Percentiles rank a stretch among this genome's conserved stretches.
Evolutionary conservation across 345 rosid genomes (phyloP).

Genomic region (Kernera saxatilis): DNA sequence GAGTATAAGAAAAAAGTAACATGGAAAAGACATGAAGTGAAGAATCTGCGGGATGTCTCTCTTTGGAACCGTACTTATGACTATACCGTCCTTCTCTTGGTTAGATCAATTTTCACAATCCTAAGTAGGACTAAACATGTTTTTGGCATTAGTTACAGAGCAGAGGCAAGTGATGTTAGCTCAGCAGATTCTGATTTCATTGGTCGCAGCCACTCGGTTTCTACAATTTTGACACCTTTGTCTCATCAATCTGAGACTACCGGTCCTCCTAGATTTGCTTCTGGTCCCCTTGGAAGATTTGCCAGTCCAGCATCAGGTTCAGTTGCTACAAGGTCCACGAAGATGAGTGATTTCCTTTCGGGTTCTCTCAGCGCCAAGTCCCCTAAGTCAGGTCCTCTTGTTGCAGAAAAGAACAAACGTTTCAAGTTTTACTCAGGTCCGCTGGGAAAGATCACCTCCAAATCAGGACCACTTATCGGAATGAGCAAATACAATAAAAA

Average conservation of each 20-base stretch:
- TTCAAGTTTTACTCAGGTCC: conserved; percentile 62
- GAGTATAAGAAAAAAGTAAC: conserved; percentile 69
- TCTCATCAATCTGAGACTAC: conserved; percentile 46
- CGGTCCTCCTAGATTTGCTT: conserved; percentile 59
- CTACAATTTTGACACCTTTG: conserved; percentile 50
- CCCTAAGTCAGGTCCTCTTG: conserved; percentile 45
- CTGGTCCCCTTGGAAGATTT: conserved; percentile 66
- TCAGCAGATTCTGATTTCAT: conserved; percentile 47
- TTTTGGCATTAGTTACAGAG: conserved; percentile 51
- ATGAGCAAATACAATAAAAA: conserved; percentile 45
- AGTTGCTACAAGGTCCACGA: conserved; percentile 36
- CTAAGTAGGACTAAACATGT: conserved; percentile 55
- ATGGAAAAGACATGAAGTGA: conserved; percentile 89
- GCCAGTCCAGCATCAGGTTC: conserved; percentile 50
- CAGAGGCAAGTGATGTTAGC: conserved; percentile 41
- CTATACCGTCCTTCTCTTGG: conserved; percentile 61
- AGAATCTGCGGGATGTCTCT: conserved; percentile 59
- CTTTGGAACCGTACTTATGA: conserved; percentile 88
- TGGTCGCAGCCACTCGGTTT: conserved; percentile 61
- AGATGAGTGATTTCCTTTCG: conserved; percentile 56
- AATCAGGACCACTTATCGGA: conserved; percentile 56
- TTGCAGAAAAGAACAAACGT: conserved; percentile 37
- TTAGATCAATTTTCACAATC: conserved; percentile 76
- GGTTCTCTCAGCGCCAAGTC: conserved; percentile 65
- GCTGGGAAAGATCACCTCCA: conserved; percentile 43